Conservation (phyloP, 1,139 yeast species). For the Zygosaccharomyces sapae region DNA sequence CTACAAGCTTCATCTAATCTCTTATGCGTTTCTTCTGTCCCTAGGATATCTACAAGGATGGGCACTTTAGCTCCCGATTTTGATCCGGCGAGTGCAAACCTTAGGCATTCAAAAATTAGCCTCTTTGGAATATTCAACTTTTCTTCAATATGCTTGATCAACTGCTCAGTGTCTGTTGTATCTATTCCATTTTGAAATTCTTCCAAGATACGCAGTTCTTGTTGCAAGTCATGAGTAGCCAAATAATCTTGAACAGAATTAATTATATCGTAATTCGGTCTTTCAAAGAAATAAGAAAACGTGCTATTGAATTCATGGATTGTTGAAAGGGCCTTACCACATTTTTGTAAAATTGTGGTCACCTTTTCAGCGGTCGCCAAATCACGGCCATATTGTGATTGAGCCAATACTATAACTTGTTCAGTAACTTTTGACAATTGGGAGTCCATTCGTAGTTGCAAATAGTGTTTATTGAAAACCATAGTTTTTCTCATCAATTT, state of each 20-base stretch:
- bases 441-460: conserved; percentile 41
- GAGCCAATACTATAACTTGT: conserved; percentile 30
- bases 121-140: conserved; percentile 39
- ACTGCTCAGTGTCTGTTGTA: conserved; percentile 25
- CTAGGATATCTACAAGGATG: conserved; percentile 52
- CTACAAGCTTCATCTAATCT: conserved; percentile 40
- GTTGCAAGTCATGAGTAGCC: conserved; percentile 15
- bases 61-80: conserved; percentile 69
- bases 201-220: conserved; percentile 19
- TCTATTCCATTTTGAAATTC: conserved; percentile 13
- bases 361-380: conserved; percentile 22
- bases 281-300: conserved; percentile 50
- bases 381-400: conserved; percentile 15
- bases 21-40: conserved; percentile 41
- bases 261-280: conserved; percentile 37
- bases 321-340: conserved; percentile 42
- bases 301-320: conserved; percentile 46
- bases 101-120: conserved; percentile 53
- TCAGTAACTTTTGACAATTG: conserved; percentile 40
- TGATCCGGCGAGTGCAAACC: conserved; percentile 73
- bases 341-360: conserved; percentile 25
- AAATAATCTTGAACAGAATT: conserved; percentile 26
- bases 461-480: conserved; percentile 68
- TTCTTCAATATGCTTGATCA: conserved; percentile 21
- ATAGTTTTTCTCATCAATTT: conserved; percentile 77